Evolutionary conservation across 257 asterid genomes (phyloP).

Genomic region (Salvia splendens): DNA sequence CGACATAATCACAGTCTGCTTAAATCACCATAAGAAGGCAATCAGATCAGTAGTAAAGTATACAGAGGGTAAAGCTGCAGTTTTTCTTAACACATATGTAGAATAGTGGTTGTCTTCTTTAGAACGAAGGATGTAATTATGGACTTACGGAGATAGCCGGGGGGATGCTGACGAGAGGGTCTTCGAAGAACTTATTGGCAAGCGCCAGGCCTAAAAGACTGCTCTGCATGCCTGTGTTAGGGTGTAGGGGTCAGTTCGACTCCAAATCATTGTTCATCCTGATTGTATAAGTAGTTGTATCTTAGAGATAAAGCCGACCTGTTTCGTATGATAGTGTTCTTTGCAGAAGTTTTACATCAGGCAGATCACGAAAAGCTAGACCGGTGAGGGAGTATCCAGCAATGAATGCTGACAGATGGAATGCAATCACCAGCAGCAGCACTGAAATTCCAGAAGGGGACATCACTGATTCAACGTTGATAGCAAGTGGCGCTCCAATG

Average conservation of each 20-base stretch:
- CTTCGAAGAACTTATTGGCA: conserved; percentile 84
- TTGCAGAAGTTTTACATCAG: conserved; percentile 82
- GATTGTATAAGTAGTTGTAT: neutral
- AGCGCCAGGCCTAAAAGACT: conserved; percentile 96
- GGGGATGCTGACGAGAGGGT: conserved; percentile 90
- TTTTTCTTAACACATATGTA: neutral
- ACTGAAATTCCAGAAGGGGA: conserved; percentile 87
- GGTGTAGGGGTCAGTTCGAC: conserved; percentile 21
- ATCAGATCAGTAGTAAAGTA: neutral
- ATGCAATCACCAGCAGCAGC: conserved; percentile 68
- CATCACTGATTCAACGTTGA: conserved; percentile 64
- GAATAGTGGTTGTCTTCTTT: neutral
- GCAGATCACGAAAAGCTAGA: conserved; percentile 52
- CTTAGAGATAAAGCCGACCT: conserved; percentile 42
- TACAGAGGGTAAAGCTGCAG: neutral
- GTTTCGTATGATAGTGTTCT: conserved; percentile 95
- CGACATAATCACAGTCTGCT: conserved; percentile 88
- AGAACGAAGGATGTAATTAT: neutral
- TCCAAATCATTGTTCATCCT: conserved; percentile 23
- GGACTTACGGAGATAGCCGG: conserved; percentile 93
- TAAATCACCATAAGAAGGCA: neutral
- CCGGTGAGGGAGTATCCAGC: conserved; percentile 71
- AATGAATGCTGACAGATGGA: conserved; percentile 78
- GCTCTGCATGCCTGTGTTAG: conserved; percentile 87
- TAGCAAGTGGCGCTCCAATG: conserved; percentile 85